Conservation (phyloP, 257 asterid genomes). For the Solanum pennellii region DNA sequence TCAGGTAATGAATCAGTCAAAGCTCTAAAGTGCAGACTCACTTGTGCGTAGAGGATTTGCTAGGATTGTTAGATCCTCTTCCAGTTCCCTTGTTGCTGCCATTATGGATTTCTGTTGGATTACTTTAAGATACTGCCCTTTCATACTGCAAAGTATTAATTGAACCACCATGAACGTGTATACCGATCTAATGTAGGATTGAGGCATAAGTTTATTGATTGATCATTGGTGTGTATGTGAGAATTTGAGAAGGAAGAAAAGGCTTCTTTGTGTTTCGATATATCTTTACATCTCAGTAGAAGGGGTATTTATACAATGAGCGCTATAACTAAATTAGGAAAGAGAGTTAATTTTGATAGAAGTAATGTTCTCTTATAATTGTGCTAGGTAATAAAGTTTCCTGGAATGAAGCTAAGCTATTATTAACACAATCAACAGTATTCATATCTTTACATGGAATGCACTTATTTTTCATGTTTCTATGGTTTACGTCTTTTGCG, state of each 20-base stretch:
- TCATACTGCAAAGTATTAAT: not conserved
- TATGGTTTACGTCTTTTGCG: not conserved
- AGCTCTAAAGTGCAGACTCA: not conserved
- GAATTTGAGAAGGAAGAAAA: not conserved
- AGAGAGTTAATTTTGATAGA: not conserved
- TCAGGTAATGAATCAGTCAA: constrained; percentile 42
- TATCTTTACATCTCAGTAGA: not conserved
- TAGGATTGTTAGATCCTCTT: not conserved
- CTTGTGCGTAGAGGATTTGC: not conserved
- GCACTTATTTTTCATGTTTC: not conserved
- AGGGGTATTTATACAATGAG: not conserved
- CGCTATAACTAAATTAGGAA: not conserved
- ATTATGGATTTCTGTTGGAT: not conserved
- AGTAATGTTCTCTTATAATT: not conserved
- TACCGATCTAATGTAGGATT: not conserved
- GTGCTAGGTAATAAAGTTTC: not conserved
- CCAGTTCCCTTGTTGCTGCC: not conserved
- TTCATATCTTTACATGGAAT: not conserved
- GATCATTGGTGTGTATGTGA: not conserved
- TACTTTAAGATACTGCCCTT: not conserved
- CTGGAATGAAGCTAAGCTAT: not conserved
- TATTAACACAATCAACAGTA: not conserved
- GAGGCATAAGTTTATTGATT: not conserved
- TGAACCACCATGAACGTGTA: not conserved
- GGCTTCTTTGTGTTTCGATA: not conserved